Evolutionary conservation across 1,284 basidiomycete genomes (phyloP).

Genomic region (Papiliotrema fonsecae): DNA sequence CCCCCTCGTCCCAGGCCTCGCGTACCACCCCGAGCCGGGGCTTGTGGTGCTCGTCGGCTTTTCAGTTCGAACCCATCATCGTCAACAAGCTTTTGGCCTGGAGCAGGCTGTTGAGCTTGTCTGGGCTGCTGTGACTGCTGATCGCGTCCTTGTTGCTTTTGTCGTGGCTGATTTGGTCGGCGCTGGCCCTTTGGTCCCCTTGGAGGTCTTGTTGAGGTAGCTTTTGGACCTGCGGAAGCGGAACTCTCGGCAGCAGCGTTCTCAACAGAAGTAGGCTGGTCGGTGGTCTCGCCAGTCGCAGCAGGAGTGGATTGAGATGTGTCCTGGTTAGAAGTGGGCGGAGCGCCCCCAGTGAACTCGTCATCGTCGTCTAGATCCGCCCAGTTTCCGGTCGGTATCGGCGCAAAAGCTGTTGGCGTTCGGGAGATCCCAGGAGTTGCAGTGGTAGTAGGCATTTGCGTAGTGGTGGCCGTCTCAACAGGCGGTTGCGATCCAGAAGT

Average conservation of each 20-base stretch:
- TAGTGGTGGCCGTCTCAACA: slow-evolving; percentile 1
- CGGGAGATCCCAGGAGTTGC: neutral
- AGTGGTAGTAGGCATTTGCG: neutral
- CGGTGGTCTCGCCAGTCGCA: neutral
- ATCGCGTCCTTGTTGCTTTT: slow-evolving; percentile 2
- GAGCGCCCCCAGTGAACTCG: neutral
- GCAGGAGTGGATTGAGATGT: neutral
- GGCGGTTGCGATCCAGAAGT: slow-evolving; percentile 19
- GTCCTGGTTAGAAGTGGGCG: neutral
- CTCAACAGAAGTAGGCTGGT: no score
- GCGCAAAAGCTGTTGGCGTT: neutral
- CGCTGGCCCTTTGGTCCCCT: neutral
- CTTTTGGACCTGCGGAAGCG: neutral
- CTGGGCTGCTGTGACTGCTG: no score
- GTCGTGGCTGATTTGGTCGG: neutral
- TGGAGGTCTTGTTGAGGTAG: neutral
- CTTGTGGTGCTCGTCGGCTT: slow-evolving; percentile 6
- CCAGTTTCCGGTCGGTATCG: slow-evolving; percentile 9
- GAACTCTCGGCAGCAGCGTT: no score
- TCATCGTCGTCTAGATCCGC: slow-evolving; percentile 17
- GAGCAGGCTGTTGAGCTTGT: slow-evolving; percentile 3
- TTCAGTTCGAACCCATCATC: slow-evolving; percentile 41
- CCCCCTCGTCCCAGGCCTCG: slow-evolving; percentile 5
- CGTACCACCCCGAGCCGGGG: neutral
- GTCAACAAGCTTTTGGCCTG: slow-evolving; percentile 17